Percentiles rank a stretch among this genome's conserved stretches.
These are phyloP conservation scores for Potentilla sterilis DNA, from an alignment of 306 rosid species.

Conservation along the genomic window DNA sequence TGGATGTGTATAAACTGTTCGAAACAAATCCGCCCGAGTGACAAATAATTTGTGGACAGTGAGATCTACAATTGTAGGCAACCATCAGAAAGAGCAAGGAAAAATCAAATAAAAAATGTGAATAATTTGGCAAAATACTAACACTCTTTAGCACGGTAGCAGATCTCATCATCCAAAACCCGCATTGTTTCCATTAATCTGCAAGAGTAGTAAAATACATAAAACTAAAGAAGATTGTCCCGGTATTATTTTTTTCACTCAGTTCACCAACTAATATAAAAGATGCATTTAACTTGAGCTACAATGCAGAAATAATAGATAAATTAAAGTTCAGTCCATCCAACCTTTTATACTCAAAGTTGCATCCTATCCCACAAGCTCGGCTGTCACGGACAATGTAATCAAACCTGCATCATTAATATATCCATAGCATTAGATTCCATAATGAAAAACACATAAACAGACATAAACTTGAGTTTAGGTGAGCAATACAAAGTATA, in stretches of 20 bases:
- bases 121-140: constrained; percentile 35
- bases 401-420: constrained; percentile 69
- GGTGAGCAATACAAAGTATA: constrained; percentile 5
- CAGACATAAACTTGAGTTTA: constrained; percentile 5
- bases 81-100: constrained; percentile 25
- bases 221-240: constrained; percentile 16
- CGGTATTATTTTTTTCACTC: constrained; percentile 14
- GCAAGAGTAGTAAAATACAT: constrained; percentile 29
- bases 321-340: neutral
- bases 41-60: constrained; percentile 83
- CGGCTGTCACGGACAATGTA: constrained; percentile 86
- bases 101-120: constrained; percentile 10
- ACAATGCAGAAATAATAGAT: neutral
- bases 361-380: constrained; percentile 90
- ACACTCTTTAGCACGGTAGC: constrained; percentile 88
- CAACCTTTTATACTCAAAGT: constrained; percentile 82
- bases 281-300: neutral
- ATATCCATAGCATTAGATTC: constrained; percentile 24
- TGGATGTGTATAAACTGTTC: constrained; percentile 86
- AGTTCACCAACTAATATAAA: constrained; percentile 1
- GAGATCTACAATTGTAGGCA: constrained; percentile 56
- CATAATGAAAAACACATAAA: constrained; percentile 13
- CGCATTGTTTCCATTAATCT: constrained; percentile 92
- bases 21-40: constrained; percentile 90
- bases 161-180: constrained; percentile 83